Base-by-base conservation (phyloP, 2,329 filamentous ascomycete species). In the Aspergillus cejpii region DNA sequence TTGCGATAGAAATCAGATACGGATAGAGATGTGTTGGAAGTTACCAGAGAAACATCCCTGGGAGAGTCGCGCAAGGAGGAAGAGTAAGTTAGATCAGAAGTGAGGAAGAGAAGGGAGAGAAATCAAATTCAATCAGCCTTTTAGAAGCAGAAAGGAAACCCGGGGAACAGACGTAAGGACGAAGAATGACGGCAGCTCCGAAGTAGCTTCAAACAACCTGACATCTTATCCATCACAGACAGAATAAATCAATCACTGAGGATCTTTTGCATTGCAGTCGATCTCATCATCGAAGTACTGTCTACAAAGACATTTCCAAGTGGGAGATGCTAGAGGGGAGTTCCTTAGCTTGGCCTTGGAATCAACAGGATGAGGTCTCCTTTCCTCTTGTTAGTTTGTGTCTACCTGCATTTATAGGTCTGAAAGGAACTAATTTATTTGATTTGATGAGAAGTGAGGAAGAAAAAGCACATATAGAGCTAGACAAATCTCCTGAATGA, bases 1-100 rank as follows among this genome's bases (percentile, higher is more conserved):
- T 54, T 50, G 49, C 43, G 47, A 49, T n/a, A 41, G 41, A 50
- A 38, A 40, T 29, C 43, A 21, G 8, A 29, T 26, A 36, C 40
- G 33, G 51, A 44, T 48, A 39, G 41, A 43, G 17, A 43, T 24
- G 39, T 26, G 31, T 34, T 12, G 31, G 31, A 17, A 20, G 4
- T 24, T 24, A 24, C 23, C 5, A 24, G 23, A 8, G 23, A 11
- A 34, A 12, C 31, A 34, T 17, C 31, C 31, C 31, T 15, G 15
- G 11, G 17, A 5, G 11, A 12, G 17, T 34, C 15, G 11, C 31
- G 15, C 17, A 34, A 15, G 17, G 6, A 8, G 8, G 17, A 15
- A 20, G 17, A 6, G 11, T 34, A 34, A 19, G 6, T 20, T 8
- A 5, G 15, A 37, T 10, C 6, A 6, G 17, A 20, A 19, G 6